Evolutionary conservation across 2,329 filamentous ascomycete genomes (phyloP).

Genomic region (Rutstroemia sp.): DNA sequence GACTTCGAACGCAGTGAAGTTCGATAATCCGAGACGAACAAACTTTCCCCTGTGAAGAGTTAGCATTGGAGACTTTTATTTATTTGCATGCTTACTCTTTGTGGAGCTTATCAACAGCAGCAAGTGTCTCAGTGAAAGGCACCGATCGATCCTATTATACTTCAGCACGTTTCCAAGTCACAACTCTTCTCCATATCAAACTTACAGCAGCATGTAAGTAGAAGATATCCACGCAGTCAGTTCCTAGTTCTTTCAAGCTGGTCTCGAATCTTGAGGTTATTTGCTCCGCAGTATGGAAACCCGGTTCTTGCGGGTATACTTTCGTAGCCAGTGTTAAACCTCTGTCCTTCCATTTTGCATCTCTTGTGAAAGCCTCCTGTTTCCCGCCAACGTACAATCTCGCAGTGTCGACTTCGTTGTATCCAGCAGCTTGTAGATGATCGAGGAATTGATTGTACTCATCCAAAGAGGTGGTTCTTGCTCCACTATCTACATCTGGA

Average conservation of each 20-base stretch:
- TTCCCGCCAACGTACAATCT: constrained; percentile 62
- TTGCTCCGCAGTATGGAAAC: constrained; percentile 55
- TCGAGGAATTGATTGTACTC: constrained; percentile 69
- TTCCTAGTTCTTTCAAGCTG: constrained; percentile 64
- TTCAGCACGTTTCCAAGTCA: not conserved
- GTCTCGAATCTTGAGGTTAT: constrained; percentile 59
- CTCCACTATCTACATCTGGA: constrained; percentile 52
- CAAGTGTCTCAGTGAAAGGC: constrained; percentile 73
- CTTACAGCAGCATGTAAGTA: constrained; percentile 61
- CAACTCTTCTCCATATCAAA: not conserved
- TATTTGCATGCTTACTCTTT: constrained; percentile 38
- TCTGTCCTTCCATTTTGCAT: constrained; percentile 71
- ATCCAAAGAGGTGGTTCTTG: constrained; percentile 59
- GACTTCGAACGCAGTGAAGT: constrained; percentile 82
- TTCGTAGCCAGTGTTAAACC: constrained; percentile 76
- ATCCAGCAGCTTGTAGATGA: constrained; percentile 68
- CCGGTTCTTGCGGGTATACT: constrained; percentile 54
- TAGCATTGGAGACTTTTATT: constrained; percentile 25
- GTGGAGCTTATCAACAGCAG: constrained; percentile 72
- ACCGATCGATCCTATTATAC: constrained; percentile 46
- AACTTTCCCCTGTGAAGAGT: constrained; percentile 57
- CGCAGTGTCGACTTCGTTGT: constrained; percentile 81
- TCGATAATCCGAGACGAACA: constrained; percentile 69
- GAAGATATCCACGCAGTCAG: constrained; percentile 69
- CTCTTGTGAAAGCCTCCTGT: constrained; percentile 72